Base-by-base conservation (phyloP, 2,329 filamentous ascomycete species). In the Calonectria leucothoes region DNA sequence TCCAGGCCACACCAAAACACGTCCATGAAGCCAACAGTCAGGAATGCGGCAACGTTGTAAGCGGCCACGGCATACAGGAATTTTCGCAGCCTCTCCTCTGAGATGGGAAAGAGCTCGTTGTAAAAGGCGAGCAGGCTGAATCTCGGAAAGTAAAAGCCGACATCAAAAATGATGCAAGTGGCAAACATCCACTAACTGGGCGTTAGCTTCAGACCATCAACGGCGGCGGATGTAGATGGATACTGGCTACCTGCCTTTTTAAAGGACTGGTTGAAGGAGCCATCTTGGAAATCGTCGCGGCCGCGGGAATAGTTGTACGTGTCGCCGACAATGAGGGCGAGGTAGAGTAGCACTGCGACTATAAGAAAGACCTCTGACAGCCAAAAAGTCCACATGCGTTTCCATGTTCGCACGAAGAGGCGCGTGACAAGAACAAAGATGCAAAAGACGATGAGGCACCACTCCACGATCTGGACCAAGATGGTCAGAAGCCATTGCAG, bases 1-100 rank as follows among this genome's bases (percentile, higher is more conserved):
- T 35, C n/a, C 31, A 52, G 45, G 33, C 64, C 64, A 39, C 64
- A 66, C 45, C 64, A 66, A 29, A 66, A 55, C 15, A 52, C 45
- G 37, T 55, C 45, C 45, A 66, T 27, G 48, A 52, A 27, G 2
- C 45, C 45, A 27, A 39, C 25, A 3, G 48, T n/a, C 10, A 66
- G 15, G n/a, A 66, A 55, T 6, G 64, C 48, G 29, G 45, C 48
- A 14, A 52, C 33, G 15, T 51, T 52, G 25, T 66, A 66, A 4
- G 35, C 33, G 2, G 45, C 11, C 10, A 66, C 48, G 8, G 15
- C 45, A n/a, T 66, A 66, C 10, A 66, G 33, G 8, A 11, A 51
- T 4, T 39, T 25, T 25, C 64, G 48, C 6, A 66, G 17, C 23
- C 25, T 39, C 27, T 66, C 45, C 15, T 66, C 64, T 3, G 64